Conservation (phyloP, 2,329 filamentous ascomycete genomes). For the Sclerotinia minor region DNA sequence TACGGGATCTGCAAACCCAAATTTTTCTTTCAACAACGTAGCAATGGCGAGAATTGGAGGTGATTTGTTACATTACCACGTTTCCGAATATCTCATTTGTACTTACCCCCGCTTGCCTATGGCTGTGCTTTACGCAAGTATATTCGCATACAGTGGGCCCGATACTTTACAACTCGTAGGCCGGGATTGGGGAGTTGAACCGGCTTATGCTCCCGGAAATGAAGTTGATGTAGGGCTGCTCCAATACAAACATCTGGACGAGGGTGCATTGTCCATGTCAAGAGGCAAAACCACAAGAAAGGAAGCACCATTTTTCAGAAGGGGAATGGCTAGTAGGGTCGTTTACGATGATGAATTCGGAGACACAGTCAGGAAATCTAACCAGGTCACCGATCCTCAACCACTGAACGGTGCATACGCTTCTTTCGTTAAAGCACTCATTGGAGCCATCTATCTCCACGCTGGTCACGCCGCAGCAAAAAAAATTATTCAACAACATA, state of each 20-base stretch:
- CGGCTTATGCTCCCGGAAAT: conserved; percentile 78
- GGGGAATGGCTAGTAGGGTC: conserved; percentile 73
- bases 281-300: conserved; percentile 55
- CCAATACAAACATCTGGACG: conserved; percentile 64
- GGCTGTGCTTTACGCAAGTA: conserved; percentile 80
- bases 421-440: conserved; percentile 77
- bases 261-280: conserved; percentile 44
- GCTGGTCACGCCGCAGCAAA: conserved; percentile 76
- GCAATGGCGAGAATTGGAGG: conserved; percentile 78
- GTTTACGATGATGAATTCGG: conserved; percentile 86
- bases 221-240: conserved; percentile 91
- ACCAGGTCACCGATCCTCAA: conserved; percentile 35
- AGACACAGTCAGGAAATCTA: conserved; percentile 50
- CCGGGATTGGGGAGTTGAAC: conserved; percentile 87
- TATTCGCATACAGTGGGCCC: conserved; percentile 79
- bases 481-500: conserved; percentile 78
- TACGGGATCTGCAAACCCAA: conserved; percentile 78
- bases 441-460: conserved; percentile 85
- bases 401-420: conserved; percentile 57
- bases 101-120: conserved; percentile 90
- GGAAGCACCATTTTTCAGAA: conserved; percentile 58
- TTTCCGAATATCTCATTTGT: conserved; percentile 82
- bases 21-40: conserved; percentile 83
- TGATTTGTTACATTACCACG: conserved; percentile 84
- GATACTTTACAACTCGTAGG: conserved; percentile 72